Evolutionary conservation across 352 stramenopile species (phyloP).

Genomic region (Pythium aristosporum): DNA sequence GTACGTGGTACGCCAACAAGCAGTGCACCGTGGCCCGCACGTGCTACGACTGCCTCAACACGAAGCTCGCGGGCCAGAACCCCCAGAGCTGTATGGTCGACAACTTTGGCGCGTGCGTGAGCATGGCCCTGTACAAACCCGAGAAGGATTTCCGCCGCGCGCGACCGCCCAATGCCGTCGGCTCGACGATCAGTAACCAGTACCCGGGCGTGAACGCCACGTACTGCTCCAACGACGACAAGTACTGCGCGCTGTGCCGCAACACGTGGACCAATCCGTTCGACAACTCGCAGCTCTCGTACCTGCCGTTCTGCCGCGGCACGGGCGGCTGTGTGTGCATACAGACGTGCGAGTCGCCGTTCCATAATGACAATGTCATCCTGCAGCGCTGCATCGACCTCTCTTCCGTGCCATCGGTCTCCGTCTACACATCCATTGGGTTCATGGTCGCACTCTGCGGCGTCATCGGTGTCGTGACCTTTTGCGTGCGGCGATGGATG

Average conservation of each 20-base stretch:
- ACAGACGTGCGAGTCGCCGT: constrained; percentile 19
- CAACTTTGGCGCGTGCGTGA: constrained; percentile 21
- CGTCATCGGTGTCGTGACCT: constrained; percentile 12
- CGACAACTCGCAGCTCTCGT: constrained; percentile 23
- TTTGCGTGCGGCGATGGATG: constrained; percentile 18
- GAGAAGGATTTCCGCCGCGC: constrained; percentile 20
- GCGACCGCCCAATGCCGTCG: neutral
- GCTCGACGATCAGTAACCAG: neutral
- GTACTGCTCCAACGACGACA: constrained; percentile 20
- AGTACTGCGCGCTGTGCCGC: constrained; percentile 22
- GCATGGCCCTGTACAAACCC: constrained; percentile 11
- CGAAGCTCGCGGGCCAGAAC: constrained; percentile 11
- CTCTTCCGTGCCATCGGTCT: constrained; percentile 3
- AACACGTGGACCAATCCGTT: constrained; percentile 27
- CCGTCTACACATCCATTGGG: constrained; percentile 19
- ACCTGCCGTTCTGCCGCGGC: constrained; percentile 23
- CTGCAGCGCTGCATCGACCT: constrained; percentile 19
- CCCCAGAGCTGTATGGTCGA: constrained; percentile 23
- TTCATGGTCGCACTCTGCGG: constrained; percentile 22
- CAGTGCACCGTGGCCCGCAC: constrained; percentile 44
- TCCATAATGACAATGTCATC: constrained; percentile 26
- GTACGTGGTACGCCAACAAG: constrained; percentile 36
- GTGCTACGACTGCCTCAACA: constrained; percentile 66
- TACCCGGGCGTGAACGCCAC: constrained; percentile 24
- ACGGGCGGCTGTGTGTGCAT: constrained; percentile 24